Percentiles rank a stretch among this genome's conserved stretches.
Conservation (phyloP, 352 stramenopile species). For the Sclerospora graminicola region DNA sequence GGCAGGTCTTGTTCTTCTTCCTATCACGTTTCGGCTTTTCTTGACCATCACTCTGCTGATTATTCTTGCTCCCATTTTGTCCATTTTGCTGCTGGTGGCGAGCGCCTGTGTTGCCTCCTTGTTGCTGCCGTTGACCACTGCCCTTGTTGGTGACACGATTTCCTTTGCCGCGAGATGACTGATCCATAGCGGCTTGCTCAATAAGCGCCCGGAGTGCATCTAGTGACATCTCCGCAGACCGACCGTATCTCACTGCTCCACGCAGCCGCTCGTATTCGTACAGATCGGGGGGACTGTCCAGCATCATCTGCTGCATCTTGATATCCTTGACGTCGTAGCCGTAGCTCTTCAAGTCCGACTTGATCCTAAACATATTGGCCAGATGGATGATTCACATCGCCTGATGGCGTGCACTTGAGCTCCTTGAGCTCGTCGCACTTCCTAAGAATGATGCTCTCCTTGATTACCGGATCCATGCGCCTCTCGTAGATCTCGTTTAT, state of each 20-base stretch:
- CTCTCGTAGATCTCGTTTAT: neutral
- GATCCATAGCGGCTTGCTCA: neutral
- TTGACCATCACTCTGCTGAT: neutral
- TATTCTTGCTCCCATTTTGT: neutral
- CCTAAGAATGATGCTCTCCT: too few species aligned
- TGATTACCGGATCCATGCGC: slow-evolving; percentile 2
- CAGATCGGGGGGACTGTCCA: neutral
- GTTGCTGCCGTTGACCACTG: neutral
- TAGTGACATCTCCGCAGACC: too few species aligned
- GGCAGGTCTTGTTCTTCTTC: too few species aligned
- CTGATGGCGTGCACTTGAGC: neutral
- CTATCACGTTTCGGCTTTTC: too few species aligned
- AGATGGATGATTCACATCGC: neutral
- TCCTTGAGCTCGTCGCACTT: neutral
- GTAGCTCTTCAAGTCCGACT: neutral
- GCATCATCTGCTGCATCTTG: neutral
- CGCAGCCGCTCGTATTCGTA: neutral
- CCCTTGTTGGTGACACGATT: neutral
- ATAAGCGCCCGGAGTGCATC: neutral
- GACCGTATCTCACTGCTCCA: neutral
- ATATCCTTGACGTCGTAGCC: neutral
- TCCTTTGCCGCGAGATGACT: neutral
- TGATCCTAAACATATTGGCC: neutral
- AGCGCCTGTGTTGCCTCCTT: neutral
- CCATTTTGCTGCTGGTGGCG: neutral